Base-by-base conservation (phyloP, 139 green algal genomes). In the Closterium sp. region DNA sequence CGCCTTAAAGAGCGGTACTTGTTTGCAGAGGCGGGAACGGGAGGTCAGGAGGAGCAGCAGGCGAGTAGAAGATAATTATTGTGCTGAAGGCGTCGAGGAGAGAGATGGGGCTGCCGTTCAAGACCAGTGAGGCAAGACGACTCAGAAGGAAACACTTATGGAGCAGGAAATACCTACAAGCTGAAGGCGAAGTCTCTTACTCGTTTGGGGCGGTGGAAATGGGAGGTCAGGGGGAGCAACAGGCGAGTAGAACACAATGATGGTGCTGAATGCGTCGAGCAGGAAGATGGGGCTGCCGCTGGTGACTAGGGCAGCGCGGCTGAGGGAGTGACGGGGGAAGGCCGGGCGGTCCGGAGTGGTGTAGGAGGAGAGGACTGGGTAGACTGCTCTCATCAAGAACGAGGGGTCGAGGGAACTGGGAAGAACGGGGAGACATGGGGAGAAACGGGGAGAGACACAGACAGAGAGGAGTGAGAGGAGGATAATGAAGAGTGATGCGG, bases 21-120 rank as follows among this genome's bases (percentile, higher is more conserved):
- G 90, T 69, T 34, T 96, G 95, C 0, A 96, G 95, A 8, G 97
- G 97, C 28, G 97, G 97, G 93, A 97, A 98, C 81, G 94, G 94
- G 38, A 96, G 5, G 31, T 91, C 86, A 1, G 94, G n/a, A 2
- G 95, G 93, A 28, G 95, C 92, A n/a, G 83, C 34, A 2, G 85
- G 33, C 1, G 87, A 87, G 89, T 96, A 96, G 87, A 96, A 96
- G 4, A 97, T 91, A 31, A 98, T 35, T 55, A 98, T 87, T 30
- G 95, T 86, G 35, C 94, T 95, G 93, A 96, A 98, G 0, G 96
- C 95, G 89, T 98, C 97, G 85, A 99, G 94, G 38, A 99, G 93
- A 4, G 97, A 98, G 33, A 99, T 95, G 64, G 97, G 96, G 31
- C 95, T 94, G 25, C 94, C 83, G 81, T 85, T 90, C 76, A 92